Base-by-base conservation (phyloP, 1,284 basidiomycete genomes). In the Apiotrichum porosum region DNA sequence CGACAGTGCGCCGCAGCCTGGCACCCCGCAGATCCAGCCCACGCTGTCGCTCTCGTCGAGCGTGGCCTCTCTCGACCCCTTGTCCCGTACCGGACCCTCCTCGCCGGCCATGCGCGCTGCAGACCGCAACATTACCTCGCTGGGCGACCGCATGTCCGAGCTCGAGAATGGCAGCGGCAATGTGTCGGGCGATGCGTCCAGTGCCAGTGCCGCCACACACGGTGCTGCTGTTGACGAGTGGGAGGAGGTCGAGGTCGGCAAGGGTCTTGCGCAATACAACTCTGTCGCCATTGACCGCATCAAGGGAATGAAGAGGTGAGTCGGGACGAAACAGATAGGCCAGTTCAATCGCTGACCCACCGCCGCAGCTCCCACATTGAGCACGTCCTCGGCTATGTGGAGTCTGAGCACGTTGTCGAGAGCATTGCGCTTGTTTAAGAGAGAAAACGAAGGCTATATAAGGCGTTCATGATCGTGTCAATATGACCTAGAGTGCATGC, bases 351-450 rank as follows among this genome's bases (percentile, higher is more conserved):
- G n/a, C n/a, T n/a, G n/a, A n/a, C n/a, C n/a, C n/a, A n/a, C n/a
- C n/a, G n/a, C n/a, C n/a, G n/a, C 65, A 94, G 93, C 61, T 84
- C 88, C 0, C 81, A 88, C 51, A 85, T 97, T 36, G 77, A 84
- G 14, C 81, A 84, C 54, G 67, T 91, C 9, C 74, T 98, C 33
- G 94, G 91, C 1, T 97, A 97, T 71, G 88, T 87, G 17, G 94
- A 97, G 67, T 89, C 89, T 30, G 92, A 97, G 66, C 91, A 97
- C 74, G 88, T 97, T 31, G 93, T 95, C 4, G 94, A 97, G 63
- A 88, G 89, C 61, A 84, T 94, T 60, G 66, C 63, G 13, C 62
- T 71, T 12, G 55, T 69, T 30, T 63, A 46, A 28, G 26, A 28
- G 26, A 28, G 26, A 28, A 6, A 28, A 28, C 26, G 26, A 28